Conservation (phyloP, 768 basidiomycete genomes). For the Hypholoma fasciculare region DNA sequence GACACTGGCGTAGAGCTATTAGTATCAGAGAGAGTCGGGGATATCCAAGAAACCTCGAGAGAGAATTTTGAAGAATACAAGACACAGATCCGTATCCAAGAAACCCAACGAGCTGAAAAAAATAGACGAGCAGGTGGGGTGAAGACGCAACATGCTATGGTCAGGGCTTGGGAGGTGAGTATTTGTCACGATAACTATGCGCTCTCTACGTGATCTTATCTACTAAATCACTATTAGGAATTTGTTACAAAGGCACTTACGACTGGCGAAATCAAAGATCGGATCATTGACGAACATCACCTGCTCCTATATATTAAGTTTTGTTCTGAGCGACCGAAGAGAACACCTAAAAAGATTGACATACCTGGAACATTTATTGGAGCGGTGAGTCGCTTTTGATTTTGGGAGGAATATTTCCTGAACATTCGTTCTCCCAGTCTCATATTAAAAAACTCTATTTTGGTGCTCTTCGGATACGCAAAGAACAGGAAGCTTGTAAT, state of each 20-base stretch:
- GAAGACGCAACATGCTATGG: neutral
- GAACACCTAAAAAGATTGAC: slow-evolving; percentile 12
- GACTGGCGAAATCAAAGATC: slow-evolving; percentile 18
- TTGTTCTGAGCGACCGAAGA: slow-evolving; percentile 24
- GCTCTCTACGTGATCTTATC: too few relatives aligned
- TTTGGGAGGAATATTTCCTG: too few relatives aligned
- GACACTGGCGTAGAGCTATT: too few relatives aligned
- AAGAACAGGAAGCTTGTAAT: slow-evolving; percentile 27
- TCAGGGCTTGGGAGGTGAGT: neutral
- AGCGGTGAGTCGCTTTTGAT: slow-evolving; percentile 20
- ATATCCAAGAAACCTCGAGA: too few relatives aligned
- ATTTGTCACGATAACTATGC: too few relatives aligned
- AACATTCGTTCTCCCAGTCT: too few relatives aligned
- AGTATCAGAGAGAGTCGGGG: too few relatives aligned
- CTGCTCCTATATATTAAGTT: slow-evolving; percentile 25
- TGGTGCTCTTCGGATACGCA: slow-evolving; percentile 26
- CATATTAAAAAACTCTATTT: slow-evolving; percentile 32
- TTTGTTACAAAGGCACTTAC: neutral
- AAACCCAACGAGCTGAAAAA: neutral
- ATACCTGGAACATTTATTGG: slow-evolving; percentile 28
- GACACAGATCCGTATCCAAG: neutral
- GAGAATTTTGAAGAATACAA: neutral
- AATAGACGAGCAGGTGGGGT: neutral
- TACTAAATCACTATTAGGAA: neutral
- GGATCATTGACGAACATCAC: slow-evolving; percentile 28